phyloP scores from a whole-genome alignment of 768 basidiomycete genomes.

The Tremella mesenterica region DNA sequence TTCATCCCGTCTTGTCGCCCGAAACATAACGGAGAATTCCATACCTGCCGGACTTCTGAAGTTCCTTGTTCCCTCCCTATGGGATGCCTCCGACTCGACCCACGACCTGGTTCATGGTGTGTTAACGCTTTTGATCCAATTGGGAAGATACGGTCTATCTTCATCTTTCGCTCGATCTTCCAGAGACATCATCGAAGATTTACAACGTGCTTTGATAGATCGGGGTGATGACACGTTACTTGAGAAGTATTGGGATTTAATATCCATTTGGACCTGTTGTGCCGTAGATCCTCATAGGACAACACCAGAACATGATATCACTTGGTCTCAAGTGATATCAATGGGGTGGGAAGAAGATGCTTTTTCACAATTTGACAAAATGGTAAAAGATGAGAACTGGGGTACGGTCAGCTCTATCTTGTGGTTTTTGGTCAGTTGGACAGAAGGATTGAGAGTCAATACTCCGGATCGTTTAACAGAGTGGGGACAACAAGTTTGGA shows the following conservation, averaged over 20 bases:
- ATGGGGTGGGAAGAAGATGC: slow-evolving; percentile 64
- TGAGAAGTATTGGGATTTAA: slow-evolving; percentile 53
- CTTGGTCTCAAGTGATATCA: slow-evolving; percentile 77
- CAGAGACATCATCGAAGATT: slow-evolving; percentile 51
- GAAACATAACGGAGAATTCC: slow-evolving; percentile 48
- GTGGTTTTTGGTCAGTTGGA: neutral
- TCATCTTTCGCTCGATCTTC: slow-evolving; percentile 61
- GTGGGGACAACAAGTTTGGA: neutral
- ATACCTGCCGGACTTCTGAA: slow-evolving; percentile 61
- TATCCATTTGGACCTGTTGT: slow-evolving; percentile 68
- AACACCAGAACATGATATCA: slow-evolving; percentile 72
- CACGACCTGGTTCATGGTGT: slow-evolving; percentile 46
- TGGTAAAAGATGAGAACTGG: neutral
- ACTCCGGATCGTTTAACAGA: neutral
- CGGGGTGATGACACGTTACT: neutral
- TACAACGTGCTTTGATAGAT: slow-evolving; percentile 43
- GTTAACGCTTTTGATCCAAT: slow-evolving; percentile 55
- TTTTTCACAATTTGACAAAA: neutral
- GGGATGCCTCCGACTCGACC: slow-evolving; percentile 19
- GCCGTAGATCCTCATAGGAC: slow-evolving; percentile 86
- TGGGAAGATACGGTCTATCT: slow-evolving; percentile 73
- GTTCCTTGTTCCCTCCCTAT: slow-evolving; percentile 58
- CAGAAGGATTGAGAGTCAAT: neutral
- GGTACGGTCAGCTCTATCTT: neutral
- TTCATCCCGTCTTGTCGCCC: slow-evolving; percentile 64